A percentile compares a stretch with the other conserved stretches of the same genome.
Evolutionary conservation across 352 stramenopile species (phyloP).

Genomic region (Globisporangium acanthophoron): DNA sequence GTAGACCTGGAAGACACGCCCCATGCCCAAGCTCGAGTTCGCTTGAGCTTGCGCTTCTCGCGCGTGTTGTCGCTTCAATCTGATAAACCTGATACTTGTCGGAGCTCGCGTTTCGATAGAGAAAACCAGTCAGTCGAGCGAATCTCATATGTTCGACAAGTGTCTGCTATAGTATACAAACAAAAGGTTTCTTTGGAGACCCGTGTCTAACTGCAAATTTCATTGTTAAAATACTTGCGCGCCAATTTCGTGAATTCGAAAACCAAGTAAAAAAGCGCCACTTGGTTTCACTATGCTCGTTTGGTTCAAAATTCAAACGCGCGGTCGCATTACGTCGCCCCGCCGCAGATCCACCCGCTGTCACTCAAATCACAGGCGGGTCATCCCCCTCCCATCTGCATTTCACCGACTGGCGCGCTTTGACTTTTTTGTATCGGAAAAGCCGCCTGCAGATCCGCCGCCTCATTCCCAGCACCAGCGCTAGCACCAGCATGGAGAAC

Average conservation of each 20-base stretch:
- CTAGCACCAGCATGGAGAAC: constrained; percentile 17
- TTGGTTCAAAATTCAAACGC: constrained; percentile 26
- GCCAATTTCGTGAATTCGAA: not conserved
- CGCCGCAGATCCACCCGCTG: not conserved
- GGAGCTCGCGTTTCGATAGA: not conserved
- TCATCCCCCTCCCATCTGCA: constrained; percentile 13
- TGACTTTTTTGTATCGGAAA: constrained; percentile 14
- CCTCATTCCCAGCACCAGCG: not conserved
- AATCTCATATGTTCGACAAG: not conserved
- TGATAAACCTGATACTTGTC: not conserved
- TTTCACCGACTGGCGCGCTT: not conserved
- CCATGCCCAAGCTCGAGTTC: constrained; percentile 26
- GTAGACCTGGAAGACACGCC: constrained; percentile 87
- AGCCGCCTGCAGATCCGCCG: constrained; percentile 3
- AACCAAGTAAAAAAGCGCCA: constrained; percentile 1
- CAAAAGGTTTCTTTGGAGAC: not conserved
- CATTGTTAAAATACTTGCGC: constrained; percentile 4
- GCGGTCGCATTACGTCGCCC: constrained; percentile 15
- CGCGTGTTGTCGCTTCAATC: not conserved
- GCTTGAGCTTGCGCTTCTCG: not conserved
- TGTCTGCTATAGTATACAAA: not conserved
- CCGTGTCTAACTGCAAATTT: not conserved
- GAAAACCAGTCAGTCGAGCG: not conserved
- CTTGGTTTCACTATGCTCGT: constrained; percentile 28
- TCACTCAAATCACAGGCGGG: not conserved